Evolutionary conservation across 2,329 filamentous ascomycete genomes (phyloP), one percentile per base, ranked within the genome.

Genomic region (Fusarium nygamai): DNA sequence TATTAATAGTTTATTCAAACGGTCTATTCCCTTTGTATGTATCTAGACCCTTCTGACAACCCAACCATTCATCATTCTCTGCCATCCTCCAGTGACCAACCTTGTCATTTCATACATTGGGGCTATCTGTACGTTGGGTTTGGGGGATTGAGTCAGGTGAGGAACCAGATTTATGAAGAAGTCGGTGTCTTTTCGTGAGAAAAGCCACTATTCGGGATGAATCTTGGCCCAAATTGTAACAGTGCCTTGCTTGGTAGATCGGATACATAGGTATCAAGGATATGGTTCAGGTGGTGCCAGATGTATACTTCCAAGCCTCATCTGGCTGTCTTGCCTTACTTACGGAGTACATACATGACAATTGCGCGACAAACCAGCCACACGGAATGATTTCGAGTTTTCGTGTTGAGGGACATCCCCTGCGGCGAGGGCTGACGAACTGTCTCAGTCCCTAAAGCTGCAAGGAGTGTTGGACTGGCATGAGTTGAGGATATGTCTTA

Each of bases 381-480:
- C 38, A 41, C 56, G 54, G 61, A 47, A 63, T 36, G 31, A 58
- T 58, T 59, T 43, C 41, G 22, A 22, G 44, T 13, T 29, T 38
- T 36, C 24, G 27, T 36, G 50, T 36, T 43, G 46, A 31, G 58
- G 70, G 57, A 67, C 69, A 70, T 67, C 36, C 31, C 48, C 46
- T 44, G 43, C 24, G 41, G 54, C 34, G 39, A 53, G 43, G 29
- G 51, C 53, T 66, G 53, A 64, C 27, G 60, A 33, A 33, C 27
- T 59, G 53, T 72, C 64, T 64, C 70, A 43, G 38, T n/a, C n/a
- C 13, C 50, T 27, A 31, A n/a, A 34, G 34, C 64, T 70, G 69
- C 29, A 73, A 60, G 64, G 54, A 73, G 44, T 19, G 41, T 51
- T 24, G 44, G 43, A 27, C 24, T 51, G 36, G 69, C 31, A 62